Evolutionary conservation across 192 early-diverging fungal species (phyloP), one percentile per base, ranked within the genome.

Genomic region (Linnemannia exigua): DNA sequence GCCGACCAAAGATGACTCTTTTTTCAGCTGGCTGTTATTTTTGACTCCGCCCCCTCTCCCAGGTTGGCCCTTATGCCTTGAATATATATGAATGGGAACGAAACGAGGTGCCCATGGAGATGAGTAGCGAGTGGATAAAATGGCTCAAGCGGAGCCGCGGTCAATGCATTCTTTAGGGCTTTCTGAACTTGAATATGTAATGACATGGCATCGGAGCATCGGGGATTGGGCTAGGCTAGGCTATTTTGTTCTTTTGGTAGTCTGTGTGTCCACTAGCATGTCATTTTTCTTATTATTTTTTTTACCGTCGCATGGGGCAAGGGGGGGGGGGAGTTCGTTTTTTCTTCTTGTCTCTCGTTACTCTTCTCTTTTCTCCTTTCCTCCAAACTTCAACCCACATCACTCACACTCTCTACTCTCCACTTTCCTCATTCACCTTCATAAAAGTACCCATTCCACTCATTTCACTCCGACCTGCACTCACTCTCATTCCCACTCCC

Each of bases 71-170:
- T 44, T 61, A 61, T n/a, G 25, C 58, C 20, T 20, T 11, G 54
- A 28, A 31, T 14, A 15, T n/a, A n/a, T n/a, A n/a, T n/a, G 58
- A 63, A 63, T 63, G 14, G 28, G 25, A 31, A 61, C 25, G 54
- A 63, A 9, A 25, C 6, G 28, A 44, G 41, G 5, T 44, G 41
- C 41, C 41, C 41, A 44, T 44, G 41, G 9, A 9, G 41, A 11
- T 22, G 52, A 63, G 58, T 25, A 63, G 28, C 25, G 25, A 25
- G 58, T 63, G 58, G 58, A 63, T 63, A 63, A 63, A 63, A 31
- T 63, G 58, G 58, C 58, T 63, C 58, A 63, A 63, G 58, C 58
- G 58, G 58, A 63, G 58, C 41, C 58, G 14, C 58, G 58, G 58
- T 63, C 58, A 63, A 63, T 63, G 58, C 58, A 63, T 63, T 63